These are phyloP conservation scores for Flaveria brownii DNA, from an alignment of 129 eudicot genomes.

Conservation along the genomic window DNA sequence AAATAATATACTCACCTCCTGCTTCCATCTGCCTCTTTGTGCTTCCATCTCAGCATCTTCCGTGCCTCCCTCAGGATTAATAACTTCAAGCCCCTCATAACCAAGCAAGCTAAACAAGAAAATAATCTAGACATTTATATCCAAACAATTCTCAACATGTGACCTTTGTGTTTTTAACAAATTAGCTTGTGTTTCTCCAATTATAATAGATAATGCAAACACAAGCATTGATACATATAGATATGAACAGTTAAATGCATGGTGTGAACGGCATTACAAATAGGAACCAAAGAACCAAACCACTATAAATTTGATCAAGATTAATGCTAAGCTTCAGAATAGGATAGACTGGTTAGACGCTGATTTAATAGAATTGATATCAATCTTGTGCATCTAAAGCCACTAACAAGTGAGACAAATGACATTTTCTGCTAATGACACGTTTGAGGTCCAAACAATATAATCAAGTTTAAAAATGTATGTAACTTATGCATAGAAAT, in stretches of 20 bases:
- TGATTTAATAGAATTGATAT: not conserved
- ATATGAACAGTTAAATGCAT: not conserved
- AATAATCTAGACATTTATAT: conserved; percentile 7
- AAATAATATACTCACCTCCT: conserved; percentile 53
- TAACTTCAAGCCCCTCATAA: conserved; percentile 83
- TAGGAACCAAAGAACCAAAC: not conserved
- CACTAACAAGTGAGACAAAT: not conserved
- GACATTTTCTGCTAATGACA: conserved; percentile 11
- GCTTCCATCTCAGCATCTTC: conserved; percentile 94
- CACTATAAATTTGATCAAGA: not conserved
- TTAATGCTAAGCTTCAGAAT: not conserved
- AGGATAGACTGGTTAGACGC: not conserved
- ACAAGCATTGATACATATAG: conserved; percentile 15
- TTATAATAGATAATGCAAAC: not conserved
- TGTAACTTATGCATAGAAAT: not conserved
- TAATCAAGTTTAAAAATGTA: not conserved
- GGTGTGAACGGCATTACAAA: not conserved
- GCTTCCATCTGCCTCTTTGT: conserved; percentile 81
- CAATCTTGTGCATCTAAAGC: conserved; percentile 13
- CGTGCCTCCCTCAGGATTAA: conserved; percentile 89
- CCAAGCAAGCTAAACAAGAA: conserved; percentile 54
- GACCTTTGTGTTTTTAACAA: not conserved
- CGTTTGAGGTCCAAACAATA: conserved; percentile 2
- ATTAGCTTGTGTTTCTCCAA: not conserved
- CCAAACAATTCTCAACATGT: conserved; percentile 21